Percentiles rank a stretch among this genome's conserved stretches.
Evolutionary conservation across 345 rosid genomes (phyloP).

Genomic region (Streptanthus diversifolius): DNA sequence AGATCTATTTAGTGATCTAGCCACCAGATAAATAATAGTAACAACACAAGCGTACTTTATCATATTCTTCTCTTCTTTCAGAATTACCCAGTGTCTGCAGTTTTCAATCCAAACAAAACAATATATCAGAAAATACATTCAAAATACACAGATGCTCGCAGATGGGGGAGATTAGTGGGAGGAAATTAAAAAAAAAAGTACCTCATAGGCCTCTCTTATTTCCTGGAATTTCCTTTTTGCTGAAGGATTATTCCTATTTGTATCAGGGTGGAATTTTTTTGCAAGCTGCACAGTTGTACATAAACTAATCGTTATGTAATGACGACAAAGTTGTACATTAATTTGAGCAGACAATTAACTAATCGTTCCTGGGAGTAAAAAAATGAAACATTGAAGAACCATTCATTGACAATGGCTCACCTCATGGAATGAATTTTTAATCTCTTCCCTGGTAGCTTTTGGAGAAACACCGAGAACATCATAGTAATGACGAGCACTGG

Average conservation of each 20-base stretch:
- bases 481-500: constrained; percentile 52
- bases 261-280: constrained; percentile 89
- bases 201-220: constrained; percentile 88
- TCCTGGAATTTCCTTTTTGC: constrained; percentile 86
- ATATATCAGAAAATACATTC: neutral
- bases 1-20: neutral
- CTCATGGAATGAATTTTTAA: constrained; percentile 71
- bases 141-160: neutral
- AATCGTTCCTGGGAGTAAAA: neutral
- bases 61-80: constrained; percentile 67
- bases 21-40: constrained; percentile 2
- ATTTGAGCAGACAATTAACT: neutral
- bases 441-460: constrained; percentile 69
- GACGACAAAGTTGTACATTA: no score
- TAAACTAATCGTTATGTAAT: no score
- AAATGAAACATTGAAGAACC: neutral
- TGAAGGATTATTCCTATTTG: constrained; percentile 79
- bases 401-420: constrained; percentile 38
- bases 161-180: neutral
- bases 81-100: constrained; percentile 65
- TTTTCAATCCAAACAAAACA: neutral
- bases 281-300: constrained; percentile 64
- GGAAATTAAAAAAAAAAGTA: constrained; percentile 19
- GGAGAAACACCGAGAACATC: constrained; percentile 75
- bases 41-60: constrained; percentile 39